Evolutionary conservation across 306 rosid genomes (phyloP).

Genomic region (Rosa multiflora): DNA sequence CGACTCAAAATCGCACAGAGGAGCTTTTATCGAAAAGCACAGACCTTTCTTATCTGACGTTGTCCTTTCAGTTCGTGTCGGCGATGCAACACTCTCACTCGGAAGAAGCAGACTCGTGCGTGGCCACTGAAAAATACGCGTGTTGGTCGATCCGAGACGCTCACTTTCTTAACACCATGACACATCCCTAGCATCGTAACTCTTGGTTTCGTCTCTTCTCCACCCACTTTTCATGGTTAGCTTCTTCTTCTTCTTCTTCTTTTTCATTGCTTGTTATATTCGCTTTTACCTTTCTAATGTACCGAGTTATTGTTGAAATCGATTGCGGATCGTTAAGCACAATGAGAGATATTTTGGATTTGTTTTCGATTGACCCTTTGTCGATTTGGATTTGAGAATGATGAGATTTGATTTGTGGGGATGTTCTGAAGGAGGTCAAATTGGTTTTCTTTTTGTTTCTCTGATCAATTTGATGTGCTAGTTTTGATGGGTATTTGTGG

Average conservation of each 20-base stretch:
- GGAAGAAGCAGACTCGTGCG: neutral
- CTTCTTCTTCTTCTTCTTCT: conserved; percentile 8
- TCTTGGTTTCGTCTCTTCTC: neutral
- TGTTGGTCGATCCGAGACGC: neutral
- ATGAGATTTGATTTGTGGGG: neutral
- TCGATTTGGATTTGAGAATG: neutral
- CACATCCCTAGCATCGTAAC: neutral
- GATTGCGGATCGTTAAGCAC: neutral
- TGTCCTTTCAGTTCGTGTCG: neutral
- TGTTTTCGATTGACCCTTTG: neutral
- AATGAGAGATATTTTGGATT: neutral
- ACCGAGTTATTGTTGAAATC: neutral
- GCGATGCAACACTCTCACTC: neutral
- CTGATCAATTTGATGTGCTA: neutral
- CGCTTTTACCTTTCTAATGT: neutral
- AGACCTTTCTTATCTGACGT: neutral
- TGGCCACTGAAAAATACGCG: conserved; percentile 3
- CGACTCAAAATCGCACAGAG: no score
- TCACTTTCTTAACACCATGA: neutral
- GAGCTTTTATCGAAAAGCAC: neutral
- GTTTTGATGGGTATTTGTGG: neutral
- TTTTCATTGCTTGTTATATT: neutral
- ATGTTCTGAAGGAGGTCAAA: neutral
- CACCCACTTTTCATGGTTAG: conserved; percentile 16
- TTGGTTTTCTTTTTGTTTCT: neutral